Evolutionary conservation across 176 grass and related monocot species (phyloP).

Genomic region (Pharus latifolius): DNA sequence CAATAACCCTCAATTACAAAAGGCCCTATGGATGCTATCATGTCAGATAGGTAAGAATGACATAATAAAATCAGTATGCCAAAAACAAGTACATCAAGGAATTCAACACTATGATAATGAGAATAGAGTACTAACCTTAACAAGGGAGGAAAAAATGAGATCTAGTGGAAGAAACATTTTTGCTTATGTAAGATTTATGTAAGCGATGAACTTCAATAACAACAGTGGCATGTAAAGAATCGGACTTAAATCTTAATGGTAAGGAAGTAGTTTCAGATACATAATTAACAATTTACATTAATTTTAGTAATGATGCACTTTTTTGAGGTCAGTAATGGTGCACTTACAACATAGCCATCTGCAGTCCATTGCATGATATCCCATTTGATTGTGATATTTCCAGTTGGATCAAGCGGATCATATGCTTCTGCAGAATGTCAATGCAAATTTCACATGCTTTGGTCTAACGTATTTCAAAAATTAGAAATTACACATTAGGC

Average conservation of each 20-base stretch:
- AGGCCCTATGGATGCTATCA: neutral
- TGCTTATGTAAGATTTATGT: neutral
- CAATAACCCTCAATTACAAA: neutral
- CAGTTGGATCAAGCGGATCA: conserved; percentile 67
- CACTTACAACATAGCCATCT: conserved; percentile 82
- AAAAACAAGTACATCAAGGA: neutral
- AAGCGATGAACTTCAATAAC: neutral
- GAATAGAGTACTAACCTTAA: neutral
- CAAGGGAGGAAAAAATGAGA: neutral
- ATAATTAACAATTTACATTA: neutral
- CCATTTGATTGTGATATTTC: conserved; percentile 85
- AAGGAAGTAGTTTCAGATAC: neutral
- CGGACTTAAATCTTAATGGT: neutral
- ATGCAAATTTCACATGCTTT: neutral
- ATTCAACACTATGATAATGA: neutral
- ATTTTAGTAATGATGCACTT: too few relatives aligned
- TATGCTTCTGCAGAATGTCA: conserved; percentile 46
- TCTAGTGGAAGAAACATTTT: neutral
- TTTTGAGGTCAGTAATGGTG: neutral
- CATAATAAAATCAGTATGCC: neutral
- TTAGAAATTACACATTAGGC: neutral
- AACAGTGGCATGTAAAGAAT: neutral
- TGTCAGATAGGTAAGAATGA: too few relatives aligned
- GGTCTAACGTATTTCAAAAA: neutral
- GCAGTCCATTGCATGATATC: conserved; percentile 70